phyloP scores from a whole-genome alignment of 2,329 filamentous ascomycete species.

The Colletotrichum musae region DNA sequence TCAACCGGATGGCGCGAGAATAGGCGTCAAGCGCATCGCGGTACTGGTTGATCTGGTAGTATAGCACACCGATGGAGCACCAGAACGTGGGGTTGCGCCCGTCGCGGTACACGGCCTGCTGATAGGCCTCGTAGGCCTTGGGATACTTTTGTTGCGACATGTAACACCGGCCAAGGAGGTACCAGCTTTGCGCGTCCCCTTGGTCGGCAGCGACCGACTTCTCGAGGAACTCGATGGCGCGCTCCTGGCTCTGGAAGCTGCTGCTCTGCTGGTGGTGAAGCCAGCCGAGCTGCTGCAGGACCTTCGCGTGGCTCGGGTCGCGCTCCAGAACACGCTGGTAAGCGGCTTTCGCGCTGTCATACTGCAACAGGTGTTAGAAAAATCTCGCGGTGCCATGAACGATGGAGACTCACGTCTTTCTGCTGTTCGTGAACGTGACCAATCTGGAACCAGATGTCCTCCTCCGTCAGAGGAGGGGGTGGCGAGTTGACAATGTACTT shows the following conservation, averaged over 20 bases:
- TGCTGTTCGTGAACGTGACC: slow-evolving; percentile 99
- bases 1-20: slow-evolving; percentile 94
- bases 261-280: slow-evolving; percentile 96
- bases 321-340: slow-evolving; percentile 95
- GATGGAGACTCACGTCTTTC: slow-evolving; percentile 84
- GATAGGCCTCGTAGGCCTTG: slow-evolving; percentile 98
- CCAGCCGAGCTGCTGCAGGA: slow-evolving; percentile 97
- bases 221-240: slow-evolving; percentile 96
- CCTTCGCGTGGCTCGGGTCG: slow-evolving; percentile 97
- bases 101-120: slow-evolving; percentile 98
- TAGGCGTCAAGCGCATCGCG: slow-evolving; percentile 97
- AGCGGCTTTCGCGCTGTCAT: slow-evolving; percentile 91
- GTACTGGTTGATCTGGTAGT: slow-evolving; percentile 99
- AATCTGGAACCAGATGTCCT: slow-evolving; percentile 99
- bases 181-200: slow-evolving; percentile 97
- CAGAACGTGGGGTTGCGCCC: slow-evolving; percentile 98
- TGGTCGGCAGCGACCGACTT: slow-evolving; percentile 96
- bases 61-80: slow-evolving; percentile 98
- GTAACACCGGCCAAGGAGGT: slow-evolving; percentile 96
- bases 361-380: slow-evolving; percentile 69
- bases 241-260: slow-evolving; percentile 92
- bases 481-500: slow-evolving; percentile 97
- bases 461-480: slow-evolving; percentile 91
- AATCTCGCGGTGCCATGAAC: background rate
- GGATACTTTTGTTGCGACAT: slow-evolving; percentile 99